Evolutionary conservation across 805 yeast species (phyloP).

Genomic region (Cyberlindnera maritima): DNA sequence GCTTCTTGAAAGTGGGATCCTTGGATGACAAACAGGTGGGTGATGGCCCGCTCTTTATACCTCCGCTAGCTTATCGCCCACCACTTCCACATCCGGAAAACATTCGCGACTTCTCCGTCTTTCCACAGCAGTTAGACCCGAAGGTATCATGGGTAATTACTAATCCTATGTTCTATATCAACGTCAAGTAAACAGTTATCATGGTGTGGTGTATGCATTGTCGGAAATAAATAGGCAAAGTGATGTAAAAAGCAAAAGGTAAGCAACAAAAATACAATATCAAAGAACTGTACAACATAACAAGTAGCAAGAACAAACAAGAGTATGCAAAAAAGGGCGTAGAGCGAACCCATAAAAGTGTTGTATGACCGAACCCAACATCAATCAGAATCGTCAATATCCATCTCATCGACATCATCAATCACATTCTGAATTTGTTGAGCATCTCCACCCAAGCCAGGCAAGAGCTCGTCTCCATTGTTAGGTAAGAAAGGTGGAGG

Average conservation of each 20-base stretch:
- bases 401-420: constrained; percentile 11
- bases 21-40: background rate
- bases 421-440: background rate
- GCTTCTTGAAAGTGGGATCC: background rate
- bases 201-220: background rate
- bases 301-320: background rate
- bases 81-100: background rate
- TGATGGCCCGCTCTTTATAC: background rate
- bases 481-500: background rate
- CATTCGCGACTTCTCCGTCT: constrained; percentile 5
- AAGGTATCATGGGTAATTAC: background rate
- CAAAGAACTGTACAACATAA: background rate
- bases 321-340: background rate
- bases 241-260: background rate
- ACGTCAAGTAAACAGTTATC: no score
- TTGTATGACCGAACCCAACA: background rate
- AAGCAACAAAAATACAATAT: background rate
- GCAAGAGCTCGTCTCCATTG: background rate
- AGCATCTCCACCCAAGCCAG: background rate
- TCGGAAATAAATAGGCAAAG: background rate
- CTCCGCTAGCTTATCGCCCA: background rate
- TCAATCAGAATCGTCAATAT: constrained; percentile 6
- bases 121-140: background rate
- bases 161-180: no score
- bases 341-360: no score